Percentiles rank a stretch among this genome's conserved stretches.
Evolutionary conservation across 164 flowering plant species (phyloP).

Genomic region (Kalanchoe fedtschenkoi): DNA sequence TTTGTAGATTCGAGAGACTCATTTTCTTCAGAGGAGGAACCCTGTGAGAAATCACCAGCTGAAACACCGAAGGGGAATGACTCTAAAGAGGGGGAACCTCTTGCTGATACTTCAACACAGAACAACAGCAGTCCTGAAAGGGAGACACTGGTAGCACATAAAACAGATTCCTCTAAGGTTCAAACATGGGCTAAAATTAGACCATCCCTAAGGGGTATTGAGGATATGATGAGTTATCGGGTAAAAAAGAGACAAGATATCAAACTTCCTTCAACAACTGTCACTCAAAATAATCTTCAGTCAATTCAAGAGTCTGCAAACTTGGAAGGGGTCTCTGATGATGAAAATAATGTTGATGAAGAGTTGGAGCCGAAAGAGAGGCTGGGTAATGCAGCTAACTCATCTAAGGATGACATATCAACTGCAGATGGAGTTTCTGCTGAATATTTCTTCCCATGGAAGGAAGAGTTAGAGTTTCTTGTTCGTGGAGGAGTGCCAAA

Average conservation of each 20-base stretch:
- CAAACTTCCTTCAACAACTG: constrained; percentile 6
- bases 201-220: constrained; percentile 25
- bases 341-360: constrained; percentile 35
- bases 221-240: constrained; percentile 27
- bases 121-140: constrained; percentile 5
- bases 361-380: constrained; percentile 47
- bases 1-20: constrained; percentile 12
- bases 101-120: constrained; percentile 13
- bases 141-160: constrained; percentile 7
- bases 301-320: constrained; percentile 18
- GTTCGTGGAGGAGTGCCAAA: constrained; percentile 92
- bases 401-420: constrained; percentile 7
- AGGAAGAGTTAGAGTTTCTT: constrained; percentile 75
- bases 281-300: constrained; percentile 13
- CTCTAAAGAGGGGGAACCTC: constrained; percentile 11
- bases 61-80: constrained; percentile 15
- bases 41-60: constrained; percentile 7
- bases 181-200: constrained; percentile 22
- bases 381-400: constrained; percentile 24
- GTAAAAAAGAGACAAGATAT: constrained; percentile 15
- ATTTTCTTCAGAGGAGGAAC: constrained; percentile 12
- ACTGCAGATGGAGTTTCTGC: constrained; percentile 16
- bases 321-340: constrained; percentile 15
- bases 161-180: constrained; percentile 9
- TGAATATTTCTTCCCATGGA: constrained; percentile 47